Evolutionary conservation across 108 stramenopile species (phyloP).

Genomic region (Hondaea fermentalgiana): DNA sequence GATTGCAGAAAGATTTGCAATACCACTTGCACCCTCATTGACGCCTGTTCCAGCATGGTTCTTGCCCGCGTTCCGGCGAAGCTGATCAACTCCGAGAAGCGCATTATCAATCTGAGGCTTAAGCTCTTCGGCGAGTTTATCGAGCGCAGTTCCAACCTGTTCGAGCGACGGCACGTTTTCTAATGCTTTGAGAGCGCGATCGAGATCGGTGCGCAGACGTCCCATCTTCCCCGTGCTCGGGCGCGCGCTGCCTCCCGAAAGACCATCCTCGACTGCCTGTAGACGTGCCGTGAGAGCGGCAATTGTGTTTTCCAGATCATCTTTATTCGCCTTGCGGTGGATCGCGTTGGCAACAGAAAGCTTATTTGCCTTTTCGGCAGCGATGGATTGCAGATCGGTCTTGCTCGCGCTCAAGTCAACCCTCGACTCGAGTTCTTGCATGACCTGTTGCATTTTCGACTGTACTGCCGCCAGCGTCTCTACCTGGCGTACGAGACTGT

Average conservation of each 20-base stretch:
- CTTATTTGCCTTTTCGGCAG: not conserved
- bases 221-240: not conserved
- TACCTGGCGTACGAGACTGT: not conserved
- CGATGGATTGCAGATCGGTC: not conserved
- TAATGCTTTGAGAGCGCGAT: not conserved
- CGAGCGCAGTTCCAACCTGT: not conserved
- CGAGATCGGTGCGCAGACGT: not conserved
- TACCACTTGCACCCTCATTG: not conserved
- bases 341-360: not conserved
- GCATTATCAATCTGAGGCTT: not conserved
- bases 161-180: not conserved
- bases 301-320: not conserved
- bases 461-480: not conserved
- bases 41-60: too few relatives aligned
- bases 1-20: not conserved
- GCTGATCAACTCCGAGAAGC: not conserved
- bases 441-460: not conserved
- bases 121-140: not conserved
- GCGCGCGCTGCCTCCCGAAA: not conserved
- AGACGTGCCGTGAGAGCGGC: not conserved
- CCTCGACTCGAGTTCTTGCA: not conserved
- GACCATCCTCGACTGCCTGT: not conserved
- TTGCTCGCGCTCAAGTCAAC: not conserved
- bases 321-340: slow-evolving; percentile 7
- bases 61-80: not conserved